Conservation (phyloP, 129 eudicot genomes). For the Heracleum sosnowskyi region DNA sequence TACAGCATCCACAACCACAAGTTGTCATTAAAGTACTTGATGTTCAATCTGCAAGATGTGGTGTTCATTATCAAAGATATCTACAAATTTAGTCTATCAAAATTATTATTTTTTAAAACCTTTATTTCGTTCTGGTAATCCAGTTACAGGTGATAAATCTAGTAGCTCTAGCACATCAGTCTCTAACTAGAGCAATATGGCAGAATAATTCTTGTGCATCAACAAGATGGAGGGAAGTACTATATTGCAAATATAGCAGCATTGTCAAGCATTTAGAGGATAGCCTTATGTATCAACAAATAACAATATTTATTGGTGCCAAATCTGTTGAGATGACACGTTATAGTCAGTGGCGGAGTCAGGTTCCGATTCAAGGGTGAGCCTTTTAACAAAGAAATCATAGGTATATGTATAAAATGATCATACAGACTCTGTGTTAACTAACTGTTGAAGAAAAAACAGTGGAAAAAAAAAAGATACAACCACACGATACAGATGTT, state of each 20-base stretch:
- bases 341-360: too few relatives aligned
- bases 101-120: neutral
- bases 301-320: neutral
- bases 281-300: neutral
- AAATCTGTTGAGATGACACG: neutral
- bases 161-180: neutral
- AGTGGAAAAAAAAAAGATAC: too few relatives aligned
- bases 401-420: too few relatives aligned
- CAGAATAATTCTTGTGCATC: neutral
- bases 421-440: too few relatives aligned
- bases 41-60: neutral
- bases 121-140: neutral
- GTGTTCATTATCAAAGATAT: too few relatives aligned
- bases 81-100: too few relatives aligned
- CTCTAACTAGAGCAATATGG: neutral
- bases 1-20: neutral
- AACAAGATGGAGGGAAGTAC: neutral
- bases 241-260: neutral
- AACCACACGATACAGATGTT: too few relatives aligned
- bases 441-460: too few relatives aligned
- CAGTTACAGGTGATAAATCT: neutral
- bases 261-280: neutral
- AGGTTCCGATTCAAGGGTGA: too few relatives aligned
- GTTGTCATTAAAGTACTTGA: neutral
- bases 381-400: too few relatives aligned